Evolutionary conservation across 352 stramenopile species (phyloP), one percentile per base, ranked within the genome.

Genomic region (Pythium chondricola): DNA sequence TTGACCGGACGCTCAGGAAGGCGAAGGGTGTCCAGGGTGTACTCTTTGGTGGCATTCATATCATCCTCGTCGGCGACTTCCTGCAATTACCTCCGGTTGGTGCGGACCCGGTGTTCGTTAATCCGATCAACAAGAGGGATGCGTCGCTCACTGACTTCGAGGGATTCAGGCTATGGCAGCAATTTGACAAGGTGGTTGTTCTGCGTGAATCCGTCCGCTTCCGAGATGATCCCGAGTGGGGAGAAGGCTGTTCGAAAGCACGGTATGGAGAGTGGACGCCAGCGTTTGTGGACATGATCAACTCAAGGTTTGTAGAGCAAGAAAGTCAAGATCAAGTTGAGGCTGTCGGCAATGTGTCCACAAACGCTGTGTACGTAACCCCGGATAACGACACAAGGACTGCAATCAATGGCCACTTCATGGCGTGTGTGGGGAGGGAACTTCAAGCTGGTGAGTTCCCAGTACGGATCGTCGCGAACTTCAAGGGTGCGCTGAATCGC

Each of bases 221-320:
- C 31, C n/a, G 17, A 4, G 37, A 54, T 6, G 64, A 69, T 24
- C 63, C 55, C 0, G 40, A 55, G 10, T 72, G 63, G 61, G 52
- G 40, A 2, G 18, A 35, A n/a, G 58, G 62, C 3, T 67, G 62
- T n/a, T 50, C 48, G 2, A 38, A 53, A 36, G 54, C 63, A 20
- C 50, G 51, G 0, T 37, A 52, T 9, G 55, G 63, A 0, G 35
- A 42, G 9, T 63, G 52, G 61, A 58, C 41, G 9, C 45, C 49
- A 14, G 41, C 43, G 10, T 69, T 65, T 18, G 17, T 63, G 5
- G 30, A 30, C 0, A 35, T 61, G n/a, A 64, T 64, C 20, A 61
- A 69, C 32, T 35, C 38, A 7, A 27, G 53, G 10, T 17, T 59
- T 8, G 30, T 65, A 58, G 14, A n/a, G 13, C 26, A 13, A 24